These are phyloP conservation scores for Adansonia madagascariensis DNA, from an alignment of 441 rosid genomes.

Conservation along the genomic window DNA sequence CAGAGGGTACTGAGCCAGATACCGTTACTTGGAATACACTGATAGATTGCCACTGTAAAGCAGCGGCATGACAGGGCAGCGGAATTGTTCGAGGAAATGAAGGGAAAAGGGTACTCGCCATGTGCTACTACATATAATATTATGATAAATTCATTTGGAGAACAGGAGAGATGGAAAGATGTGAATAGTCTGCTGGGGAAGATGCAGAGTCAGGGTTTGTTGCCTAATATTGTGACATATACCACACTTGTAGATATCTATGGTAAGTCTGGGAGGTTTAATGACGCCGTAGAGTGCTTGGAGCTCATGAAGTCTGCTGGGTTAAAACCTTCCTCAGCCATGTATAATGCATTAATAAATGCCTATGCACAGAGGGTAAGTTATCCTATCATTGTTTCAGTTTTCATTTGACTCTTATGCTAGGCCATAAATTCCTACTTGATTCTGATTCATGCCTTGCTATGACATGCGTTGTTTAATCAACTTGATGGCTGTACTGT, in stretches of 20 bases:
- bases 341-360: conserved; percentile 95
- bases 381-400: conserved; percentile 23
- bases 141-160: conserved; percentile 84
- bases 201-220: conserved; percentile 70
- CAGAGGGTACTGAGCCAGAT: conserved; percentile 82
- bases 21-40: conserved; percentile 95
- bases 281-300: conserved; percentile 84
- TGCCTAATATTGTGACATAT: conserved; percentile 78
- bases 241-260: conserved; percentile 89
- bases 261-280: conserved; percentile 88
- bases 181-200: conserved; percentile 66
- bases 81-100: conserved; percentile 85
- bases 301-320: conserved; percentile 85
- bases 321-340: conserved; percentile 75
- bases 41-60: conserved; percentile 85
- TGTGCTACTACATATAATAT: conserved; percentile 85
- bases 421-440: not conserved
- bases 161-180: conserved; percentile 83
- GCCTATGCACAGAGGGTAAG: conserved; percentile 96
- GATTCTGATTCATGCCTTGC: not conserved
- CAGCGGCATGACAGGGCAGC: conserved; percentile 73
- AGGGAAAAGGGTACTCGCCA: conserved; percentile 67
- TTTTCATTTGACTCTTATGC: conserved; percentile 8
- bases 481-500: conserved; percentile 4
- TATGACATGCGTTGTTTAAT: not conserved